Evolutionary conservation across 352 stramenopile genomes (phyloP).

Genomic region (Globisporangium cederbergense): DNA sequence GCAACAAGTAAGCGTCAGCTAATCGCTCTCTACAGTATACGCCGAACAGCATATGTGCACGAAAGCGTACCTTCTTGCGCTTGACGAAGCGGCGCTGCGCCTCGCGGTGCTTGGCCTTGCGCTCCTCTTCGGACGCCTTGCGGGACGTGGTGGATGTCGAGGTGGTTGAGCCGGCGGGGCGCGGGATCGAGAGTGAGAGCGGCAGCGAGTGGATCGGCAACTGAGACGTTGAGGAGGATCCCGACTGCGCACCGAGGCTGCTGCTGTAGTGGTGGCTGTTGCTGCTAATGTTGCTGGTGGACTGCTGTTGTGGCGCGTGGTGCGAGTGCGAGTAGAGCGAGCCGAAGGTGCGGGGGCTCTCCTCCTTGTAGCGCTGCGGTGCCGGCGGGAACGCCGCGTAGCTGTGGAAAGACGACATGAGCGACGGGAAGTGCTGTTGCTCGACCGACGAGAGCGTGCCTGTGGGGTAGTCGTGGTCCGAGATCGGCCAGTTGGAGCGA

Average conservation of each 20-base stretch:
- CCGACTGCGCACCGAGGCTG: no score
- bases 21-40: neutral
- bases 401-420: conserved; percentile 17
- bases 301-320: neutral
- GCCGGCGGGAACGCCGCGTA: conserved; percentile 15
- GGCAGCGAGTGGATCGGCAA: conserved; percentile 14
- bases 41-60: neutral
- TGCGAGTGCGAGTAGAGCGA: conserved; percentile 15
- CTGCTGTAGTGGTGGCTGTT: neutral
- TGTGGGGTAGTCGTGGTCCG: conserved; percentile 15
- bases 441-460: conserved; percentile 15
- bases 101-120: conserved; percentile 51
- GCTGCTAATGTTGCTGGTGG: neutral
- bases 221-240: neutral
- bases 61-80: conserved; percentile 40
- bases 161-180: neutral
- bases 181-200: conserved; percentile 17
- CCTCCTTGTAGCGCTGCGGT: conserved; percentile 18
- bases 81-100: conserved; percentile 46
- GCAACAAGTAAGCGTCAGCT: neutral
- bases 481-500: conserved; percentile 17
- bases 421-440: conserved; percentile 21
- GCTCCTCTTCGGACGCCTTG: conserved; percentile 42
- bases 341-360: conserved; percentile 17
- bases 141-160: conserved; percentile 2